A percentile compares a stretch with the other conserved stretches of the same genome.
Conservation (phyloP, 2,329 filamentous ascomycete species). For the Scedosporium dehoogii region DNA sequence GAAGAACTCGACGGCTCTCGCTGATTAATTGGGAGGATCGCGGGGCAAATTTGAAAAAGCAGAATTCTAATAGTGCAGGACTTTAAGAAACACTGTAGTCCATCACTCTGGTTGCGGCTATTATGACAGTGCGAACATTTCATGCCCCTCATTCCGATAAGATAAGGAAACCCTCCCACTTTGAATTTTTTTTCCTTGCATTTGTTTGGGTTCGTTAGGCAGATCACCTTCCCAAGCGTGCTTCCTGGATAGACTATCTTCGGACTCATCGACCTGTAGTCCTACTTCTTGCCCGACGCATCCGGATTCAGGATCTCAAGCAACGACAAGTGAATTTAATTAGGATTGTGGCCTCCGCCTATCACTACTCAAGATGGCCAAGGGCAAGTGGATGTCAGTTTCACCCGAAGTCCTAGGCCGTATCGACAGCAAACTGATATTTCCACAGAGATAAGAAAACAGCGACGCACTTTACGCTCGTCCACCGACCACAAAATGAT, state of each 20-base stretch:
- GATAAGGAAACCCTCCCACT: constrained; percentile 9
- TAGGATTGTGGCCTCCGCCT: no score
- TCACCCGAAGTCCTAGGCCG: constrained; percentile 4
- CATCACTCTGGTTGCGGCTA: neutral
- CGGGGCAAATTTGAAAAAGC: constrained; percentile 2
- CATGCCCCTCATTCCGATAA: constrained; percentile 10
- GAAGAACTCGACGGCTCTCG: neutral
- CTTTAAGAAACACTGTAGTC: neutral
- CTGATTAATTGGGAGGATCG: constrained; percentile 4
- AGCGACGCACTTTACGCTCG: constrained; percentile 85
- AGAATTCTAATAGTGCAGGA: neutral
- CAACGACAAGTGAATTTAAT: no score
- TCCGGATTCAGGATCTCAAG: neutral
- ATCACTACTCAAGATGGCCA: constrained; percentile 51
- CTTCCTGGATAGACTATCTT: neutral
- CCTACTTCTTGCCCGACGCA: neutral
- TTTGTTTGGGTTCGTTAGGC: neutral
- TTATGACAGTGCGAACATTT: neutral
- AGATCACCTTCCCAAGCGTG: neutral
- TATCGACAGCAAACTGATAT: constrained; percentile 14
- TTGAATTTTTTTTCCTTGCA: constrained; percentile 8
- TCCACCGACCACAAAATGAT: constrained; percentile 94
- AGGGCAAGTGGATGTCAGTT: constrained; percentile 57
- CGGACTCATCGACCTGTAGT: neutral
- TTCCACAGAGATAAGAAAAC: constrained; percentile 68